Base-by-base conservation (phyloP, 208 protist species). In the Phytomonas serpens region DNA sequence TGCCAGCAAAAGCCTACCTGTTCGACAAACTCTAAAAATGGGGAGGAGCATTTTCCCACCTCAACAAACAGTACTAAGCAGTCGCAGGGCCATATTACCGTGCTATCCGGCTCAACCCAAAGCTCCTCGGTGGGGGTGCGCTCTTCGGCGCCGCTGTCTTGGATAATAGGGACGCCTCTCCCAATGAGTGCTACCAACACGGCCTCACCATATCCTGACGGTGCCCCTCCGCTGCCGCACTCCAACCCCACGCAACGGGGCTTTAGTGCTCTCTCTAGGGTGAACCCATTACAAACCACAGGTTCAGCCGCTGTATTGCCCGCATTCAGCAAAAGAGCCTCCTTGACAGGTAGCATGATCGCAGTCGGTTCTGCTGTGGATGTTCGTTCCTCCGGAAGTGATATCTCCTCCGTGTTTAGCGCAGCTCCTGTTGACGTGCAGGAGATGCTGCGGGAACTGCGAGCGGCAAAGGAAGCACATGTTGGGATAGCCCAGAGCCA, bases 401-500 rank as follows among this genome's bases (percentile, higher is more conserved):
- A 92, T 64, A 64, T 83, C 61, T 81, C 79, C 62, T 79, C 77
- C 33, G 36, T 83, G 33, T 83, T 89, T 68, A 89, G 84, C 74
- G 76, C 79, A 23, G 81, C 77, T 61, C 89, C 87, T 2, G 77
- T 89, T n/a, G 87, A 93, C 68, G 52, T 93, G 52, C 81, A 77
- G n/a, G 78, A 82, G 42, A 89, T 94, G 42, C 65, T 94, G 0
- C 67, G 80, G 37, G 89, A 92, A 51, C 87, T 94, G 33, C 85
- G 82, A 38, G 64, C 75, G 57, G 86, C 79, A 38, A 90, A 90
- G 69, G 79, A 80, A 40, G 84, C 88, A 36, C 75, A 71, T 52
- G 75, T 84, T 57, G 47, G 47, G 19, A 57, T 27, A 19, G 47
- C 47, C 23, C 47, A 27, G 23, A 57, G 16, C 19, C 47, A 57